These are phyloP conservation scores for Hemerocallis citrina DNA, from an alignment of 106 monocot species.

Conservation along the genomic window DNA sequence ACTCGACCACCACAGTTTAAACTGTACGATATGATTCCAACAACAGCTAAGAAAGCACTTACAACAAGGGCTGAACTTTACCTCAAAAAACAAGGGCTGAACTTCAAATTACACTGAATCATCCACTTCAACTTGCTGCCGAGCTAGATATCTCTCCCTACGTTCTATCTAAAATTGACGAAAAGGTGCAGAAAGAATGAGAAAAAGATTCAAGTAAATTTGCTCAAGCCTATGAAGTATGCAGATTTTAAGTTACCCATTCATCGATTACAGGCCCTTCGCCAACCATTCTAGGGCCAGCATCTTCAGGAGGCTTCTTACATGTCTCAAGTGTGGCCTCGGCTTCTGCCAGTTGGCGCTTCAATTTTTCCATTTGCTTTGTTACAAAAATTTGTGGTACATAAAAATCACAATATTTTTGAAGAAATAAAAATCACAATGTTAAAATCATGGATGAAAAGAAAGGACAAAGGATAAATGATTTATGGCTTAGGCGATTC, in stretches of 20 bases:
- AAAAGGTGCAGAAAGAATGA: background rate
- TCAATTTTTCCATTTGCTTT: constrained; percentile 62
- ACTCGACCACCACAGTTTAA: background rate
- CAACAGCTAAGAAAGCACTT: constrained; percentile 1
- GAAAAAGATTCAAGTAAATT: background rate
- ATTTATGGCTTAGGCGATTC: constrained; percentile 40
- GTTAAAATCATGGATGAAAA: background rate
- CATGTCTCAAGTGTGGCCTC: constrained; percentile 55
- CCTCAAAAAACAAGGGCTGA: too few species aligned
- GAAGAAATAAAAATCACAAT: too few species aligned
- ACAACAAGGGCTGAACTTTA: too few species aligned
- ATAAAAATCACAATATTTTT: too few species aligned
- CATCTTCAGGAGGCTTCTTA: constrained; percentile 47
- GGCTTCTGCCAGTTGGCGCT: constrained; percentile 46
- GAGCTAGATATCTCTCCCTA: constrained; percentile 50
- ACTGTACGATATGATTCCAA: background rate
- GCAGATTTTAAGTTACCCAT: constrained; percentile 28
- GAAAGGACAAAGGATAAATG: background rate
- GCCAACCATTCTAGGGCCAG: constrained; percentile 36
- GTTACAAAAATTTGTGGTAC: background rate
- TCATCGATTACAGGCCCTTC: constrained; percentile 62
- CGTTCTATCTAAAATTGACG: constrained; percentile 30
- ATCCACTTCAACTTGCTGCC: constrained; percentile 43
- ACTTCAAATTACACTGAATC: constrained; percentile 23
- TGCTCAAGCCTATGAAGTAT: background rate